phyloP scores from a whole-genome alignment of 495 filamentous ascomycete species.

The Penicillium soppii region DNA sequence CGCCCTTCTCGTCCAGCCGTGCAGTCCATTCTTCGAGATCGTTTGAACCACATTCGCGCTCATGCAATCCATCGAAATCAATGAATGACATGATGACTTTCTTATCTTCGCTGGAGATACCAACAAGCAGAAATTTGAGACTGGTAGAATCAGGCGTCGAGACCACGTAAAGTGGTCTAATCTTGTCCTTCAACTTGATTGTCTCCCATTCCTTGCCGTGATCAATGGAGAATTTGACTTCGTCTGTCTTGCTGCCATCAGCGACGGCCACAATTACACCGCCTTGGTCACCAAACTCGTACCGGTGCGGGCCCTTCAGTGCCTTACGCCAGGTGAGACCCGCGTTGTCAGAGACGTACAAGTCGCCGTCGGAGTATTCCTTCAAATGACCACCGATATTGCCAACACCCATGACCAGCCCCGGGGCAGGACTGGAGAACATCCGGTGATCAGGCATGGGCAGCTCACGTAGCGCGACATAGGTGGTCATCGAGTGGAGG shows the following conservation, averaged over 20 bases:
- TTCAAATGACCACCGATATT: slow-evolving; percentile 77
- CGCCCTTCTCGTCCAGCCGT: slow-evolving; percentile 71
- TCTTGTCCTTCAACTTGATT: slow-evolving; percentile 58
- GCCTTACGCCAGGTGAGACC: slow-evolving; percentile 78
- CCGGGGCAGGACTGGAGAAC: slow-evolving; percentile 90
- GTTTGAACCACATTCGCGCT: slow-evolving; percentile 71
- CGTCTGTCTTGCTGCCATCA: slow-evolving; percentile 61
- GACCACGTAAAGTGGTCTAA: slow-evolving; percentile 67
- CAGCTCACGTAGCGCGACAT: slow-evolving; percentile 29
- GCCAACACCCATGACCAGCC: slow-evolving; percentile 87
- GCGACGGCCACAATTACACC: slow-evolving; percentile 79
- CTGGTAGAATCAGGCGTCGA: slow-evolving; percentile 89
- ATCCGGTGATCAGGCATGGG: slow-evolving; percentile 72
- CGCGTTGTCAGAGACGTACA: slow-evolving; percentile 89
- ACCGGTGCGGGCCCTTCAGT: slow-evolving; percentile 81
- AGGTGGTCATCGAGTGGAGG: slow-evolving; percentile 84
- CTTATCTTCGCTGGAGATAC: slow-evolving; percentile 34
- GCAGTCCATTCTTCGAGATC: slow-evolving; percentile 91
- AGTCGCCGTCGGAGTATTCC: slow-evolving; percentile 63
- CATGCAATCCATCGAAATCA: slow-evolving; percentile 80
- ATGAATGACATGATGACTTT: slow-evolving; percentile 64
- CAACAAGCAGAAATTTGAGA: slow-evolving; percentile 80
- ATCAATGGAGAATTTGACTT: slow-evolving; percentile 79
- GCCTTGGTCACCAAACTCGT: slow-evolving; percentile 91
- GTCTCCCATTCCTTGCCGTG: slow-evolving; percentile 80